Base-by-base conservation (phyloP, 2,329 filamentous ascomycete species). In the Alternaria hordeiaustralica region DNA sequence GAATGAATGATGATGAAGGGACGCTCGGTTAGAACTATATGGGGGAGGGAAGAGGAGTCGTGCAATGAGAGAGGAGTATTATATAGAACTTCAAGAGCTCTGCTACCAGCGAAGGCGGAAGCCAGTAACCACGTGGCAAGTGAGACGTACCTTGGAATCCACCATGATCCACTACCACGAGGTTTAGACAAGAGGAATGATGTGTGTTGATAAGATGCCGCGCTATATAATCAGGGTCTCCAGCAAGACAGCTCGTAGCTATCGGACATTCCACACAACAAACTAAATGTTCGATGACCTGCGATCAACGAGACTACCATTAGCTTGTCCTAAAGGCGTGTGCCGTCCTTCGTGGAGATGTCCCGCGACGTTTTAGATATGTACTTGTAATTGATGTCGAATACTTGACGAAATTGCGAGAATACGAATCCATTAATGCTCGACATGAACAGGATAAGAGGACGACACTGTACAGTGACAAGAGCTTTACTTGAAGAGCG, bases 281-380 rank as follows among this genome's bases (percentile, higher is more conserved):
- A 9, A 2, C 15, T 36, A 9, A 2, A n/a, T 36, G 13, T 36
- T n/a, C 33, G 2, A 41, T 8, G 33, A 10, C 7, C 15, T n/a
- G 36, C 36, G 15, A 41, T 5, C 36, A 41, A 41, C 36, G 8
- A 41, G 15, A n/a, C 8, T 10, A 6, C 0, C 4, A 18, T 41
- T n/a, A 41, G 36, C 36, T 8, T 0, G 15, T 41, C 15, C 2
- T 0, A 41, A 10, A 10, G 36, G 36, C 36, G 2, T 15, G 4
- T 41, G 15, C 15, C 1, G 15, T 2, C 2, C 15, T 41, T 41
- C 2, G 36, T 41, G 36, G 0, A 41, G 33, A 36, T 2, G 6
- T 4, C 15, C 0, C 7, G 0, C 33, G 4, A 36, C 7, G 8
- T 5, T 3, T n/a, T 3, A 5, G 4, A 36, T 0, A 1, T 0